These are phyloP conservation scores for Rhizopogon rudus DNA, from an alignment of 768 basidiomycete genomes.

Conservation along the genomic window DNA sequence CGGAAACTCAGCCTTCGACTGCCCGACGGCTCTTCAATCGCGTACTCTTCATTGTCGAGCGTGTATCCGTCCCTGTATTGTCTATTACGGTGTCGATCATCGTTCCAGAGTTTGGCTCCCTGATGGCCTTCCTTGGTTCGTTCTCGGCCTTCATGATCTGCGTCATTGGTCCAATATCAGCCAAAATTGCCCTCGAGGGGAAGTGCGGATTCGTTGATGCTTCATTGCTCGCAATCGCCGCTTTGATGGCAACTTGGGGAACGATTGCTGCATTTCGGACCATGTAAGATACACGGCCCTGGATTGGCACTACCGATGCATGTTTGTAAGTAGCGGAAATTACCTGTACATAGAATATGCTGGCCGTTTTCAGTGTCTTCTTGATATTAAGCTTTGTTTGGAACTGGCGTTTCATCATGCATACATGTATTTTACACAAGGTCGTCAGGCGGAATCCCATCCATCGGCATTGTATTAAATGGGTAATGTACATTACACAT, in stretches of 20 bases:
- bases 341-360: no score
- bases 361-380: no score
- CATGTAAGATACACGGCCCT: constrained; percentile 9
- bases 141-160: constrained; percentile 78
- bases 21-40: constrained; percentile 25
- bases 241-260: constrained; percentile 74
- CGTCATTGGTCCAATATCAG: constrained; percentile 71
- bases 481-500: not conserved
- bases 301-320: no score
- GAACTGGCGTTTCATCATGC: not conserved
- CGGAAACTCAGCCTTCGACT: constrained; percentile 8
- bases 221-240: constrained; percentile 43
- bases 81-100: constrained; percentile 68
- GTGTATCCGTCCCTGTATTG: constrained; percentile 51
- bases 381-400: not conserved
- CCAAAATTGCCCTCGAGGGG: constrained; percentile 57
- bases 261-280: constrained; percentile 60
- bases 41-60: constrained; percentile 44
- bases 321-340: no score
- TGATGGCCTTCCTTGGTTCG: constrained; percentile 91
- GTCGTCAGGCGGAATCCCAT: not conserved
- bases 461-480: not conserved
- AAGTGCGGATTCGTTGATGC: constrained; percentile 49
- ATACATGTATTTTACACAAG: not conserved
- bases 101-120: constrained; percentile 73